Percentiles rank a stretch among this genome's conserved stretches.
phyloP scores from a whole-genome alignment of 1,284 basidiomycete species.

The Hemileia vastatrix region DNA sequence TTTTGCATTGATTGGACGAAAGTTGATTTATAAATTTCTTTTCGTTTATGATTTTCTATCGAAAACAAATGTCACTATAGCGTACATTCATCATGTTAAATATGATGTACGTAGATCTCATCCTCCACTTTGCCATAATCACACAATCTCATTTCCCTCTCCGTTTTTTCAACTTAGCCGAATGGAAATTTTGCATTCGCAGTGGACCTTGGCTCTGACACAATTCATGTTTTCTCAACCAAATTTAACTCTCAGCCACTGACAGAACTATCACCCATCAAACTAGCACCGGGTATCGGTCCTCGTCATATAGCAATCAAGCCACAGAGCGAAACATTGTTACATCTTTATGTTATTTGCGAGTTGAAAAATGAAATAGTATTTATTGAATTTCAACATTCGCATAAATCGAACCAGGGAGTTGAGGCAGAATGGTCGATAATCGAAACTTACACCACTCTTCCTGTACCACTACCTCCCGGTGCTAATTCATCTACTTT shows the following conservation, averaged over 20 bases:
- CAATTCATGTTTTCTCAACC: conserved; percentile 4
- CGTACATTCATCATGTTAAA: conserved; percentile 11
- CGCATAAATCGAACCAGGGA: not conserved
- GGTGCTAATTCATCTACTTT: conserved; percentile 6
- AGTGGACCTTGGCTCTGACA: conserved; percentile 13
- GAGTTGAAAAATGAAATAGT: conserved; percentile 9
- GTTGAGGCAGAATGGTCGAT: not conserved
- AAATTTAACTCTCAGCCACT: not conserved
- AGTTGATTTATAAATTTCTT: not conserved
- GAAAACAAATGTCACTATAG: not conserved
- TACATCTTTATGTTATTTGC: conserved; percentile 7
- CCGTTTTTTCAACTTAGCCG: not conserved
- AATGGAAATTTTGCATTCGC: conserved; percentile 4
- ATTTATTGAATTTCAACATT: not conserved
- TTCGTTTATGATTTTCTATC: not conserved
- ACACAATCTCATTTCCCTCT: too few species aligned
- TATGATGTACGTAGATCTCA: conserved; percentile 6
- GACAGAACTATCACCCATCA: not conserved
- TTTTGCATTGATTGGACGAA: not conserved
- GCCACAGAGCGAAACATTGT: not conserved
- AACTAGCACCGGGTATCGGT: conserved; percentile 8
- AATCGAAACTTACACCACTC: not conserved
- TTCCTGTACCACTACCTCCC: not conserved
- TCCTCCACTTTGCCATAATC: not conserved
- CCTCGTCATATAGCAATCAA: conserved; percentile 10